Base-by-base conservation (phyloP, 2,329 filamentous ascomycete genomes). In the Chaetomiaceae sp. region DNA sequence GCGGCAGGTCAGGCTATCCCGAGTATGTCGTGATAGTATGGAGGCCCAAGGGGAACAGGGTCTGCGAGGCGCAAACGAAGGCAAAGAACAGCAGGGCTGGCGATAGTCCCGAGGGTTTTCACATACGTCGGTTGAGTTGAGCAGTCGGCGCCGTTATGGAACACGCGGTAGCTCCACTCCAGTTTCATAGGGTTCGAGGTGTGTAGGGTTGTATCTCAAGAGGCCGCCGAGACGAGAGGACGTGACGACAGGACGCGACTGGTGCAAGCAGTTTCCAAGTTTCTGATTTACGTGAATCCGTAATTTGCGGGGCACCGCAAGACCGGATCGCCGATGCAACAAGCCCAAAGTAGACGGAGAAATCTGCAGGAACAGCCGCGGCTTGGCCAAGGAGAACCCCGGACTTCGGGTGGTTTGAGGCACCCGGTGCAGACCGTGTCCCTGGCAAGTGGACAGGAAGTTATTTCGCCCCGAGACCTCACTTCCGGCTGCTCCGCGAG, bases 1-100 rank as follows among this genome's bases (percentile, higher is more conserved):
- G 49, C 43, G 16, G 34, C 27, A 48, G 29, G 45, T 29, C 30
- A 33, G 46, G 49, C 53, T 55, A 47, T 48, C 41, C 54, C 48
- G 37, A 48, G 16, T 11, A 33, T 45, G 30, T 44, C 47, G 41
- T 51, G 54, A 56, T 53, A 55, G 56, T 37, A 41, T 33, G 23
- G 43, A 37, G 48, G 29, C 40, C 34, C 32, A 43, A 41, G 50
- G 10, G 14, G n/a, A 36, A 11, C 40, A 21, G n/a, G 29, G n/a
- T 13, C 23, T 20, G 36, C 16, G 21, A 7, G 27, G 20, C 9
- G 29, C 34, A 18, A 41, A 20, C 18, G 41, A 16, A 43, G 27
- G 25, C 41, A 30, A 32, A 20, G 20, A 30, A 25, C 13, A 16
- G 5, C 18, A 10, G 10, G 41, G 7, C 8, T 16, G 5, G 23